These are phyloP conservation scores for Cotoneaster glaucophyllus DNA, from an alignment of 306 rosid species.

Conservation along the genomic window DNA sequence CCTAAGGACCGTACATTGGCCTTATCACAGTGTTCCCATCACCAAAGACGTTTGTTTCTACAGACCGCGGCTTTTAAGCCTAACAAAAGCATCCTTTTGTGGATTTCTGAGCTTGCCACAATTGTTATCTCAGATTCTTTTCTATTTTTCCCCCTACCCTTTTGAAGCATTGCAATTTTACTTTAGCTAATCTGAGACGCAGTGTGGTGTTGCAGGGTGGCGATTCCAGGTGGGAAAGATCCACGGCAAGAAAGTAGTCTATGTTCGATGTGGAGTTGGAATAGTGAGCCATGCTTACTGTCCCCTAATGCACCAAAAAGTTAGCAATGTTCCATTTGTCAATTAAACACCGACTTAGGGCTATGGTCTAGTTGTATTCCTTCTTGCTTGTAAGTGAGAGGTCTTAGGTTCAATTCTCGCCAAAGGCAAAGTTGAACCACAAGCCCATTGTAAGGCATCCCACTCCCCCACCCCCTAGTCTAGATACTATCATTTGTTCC, in stretches of 20 bases:
- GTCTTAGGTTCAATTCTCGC: too few species aligned
- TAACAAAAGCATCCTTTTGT: conserved; percentile 28
- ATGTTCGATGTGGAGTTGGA: conserved; percentile 39
- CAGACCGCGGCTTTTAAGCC: conserved; percentile 25
- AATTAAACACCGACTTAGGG: too few species aligned
- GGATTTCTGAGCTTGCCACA: conserved; percentile 31
- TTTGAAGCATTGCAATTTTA: neutral
- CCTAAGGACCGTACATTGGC: conserved; percentile 33
- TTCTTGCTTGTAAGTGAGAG: too few species aligned
- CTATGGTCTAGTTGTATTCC: too few species aligned
- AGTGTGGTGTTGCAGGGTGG: conserved; percentile 25
- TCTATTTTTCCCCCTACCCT: neutral
- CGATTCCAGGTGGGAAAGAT: conserved; percentile 39
- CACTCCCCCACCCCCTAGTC: too few species aligned
- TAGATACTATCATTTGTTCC: too few species aligned
- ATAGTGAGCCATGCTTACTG: conserved; percentile 19
- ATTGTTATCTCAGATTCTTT: neutral
- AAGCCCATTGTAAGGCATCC: too few species aligned
- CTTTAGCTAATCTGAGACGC: neutral
- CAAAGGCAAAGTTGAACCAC: too few species aligned
- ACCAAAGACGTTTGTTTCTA: conserved; percentile 33
- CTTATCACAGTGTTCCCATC: conserved; percentile 32
- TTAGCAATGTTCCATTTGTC: neutral
- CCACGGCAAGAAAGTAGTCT: conserved; percentile 30
- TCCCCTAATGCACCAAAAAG: neutral